These are phyloP conservation scores for Fomitopsis palustris DNA, from an alignment of 1,284 basidiomycete species.

Conservation along the genomic window DNA sequence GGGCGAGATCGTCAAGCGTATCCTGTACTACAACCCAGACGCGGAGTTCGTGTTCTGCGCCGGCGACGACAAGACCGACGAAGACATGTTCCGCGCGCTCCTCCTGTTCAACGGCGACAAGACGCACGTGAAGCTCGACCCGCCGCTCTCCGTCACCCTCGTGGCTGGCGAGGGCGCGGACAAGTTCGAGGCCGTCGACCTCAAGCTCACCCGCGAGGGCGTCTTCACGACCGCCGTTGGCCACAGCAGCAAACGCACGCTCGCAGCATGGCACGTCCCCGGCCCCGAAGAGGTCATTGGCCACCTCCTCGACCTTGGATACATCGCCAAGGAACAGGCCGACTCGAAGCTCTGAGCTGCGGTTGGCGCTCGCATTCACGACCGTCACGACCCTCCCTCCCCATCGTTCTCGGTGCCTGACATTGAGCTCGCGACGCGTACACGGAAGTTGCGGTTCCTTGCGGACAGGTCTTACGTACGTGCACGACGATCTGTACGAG, in stretches of 20 bases:
- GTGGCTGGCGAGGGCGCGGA: conserved; percentile 27
- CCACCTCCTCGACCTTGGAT: conserved; percentile 56
- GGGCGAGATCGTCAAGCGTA: conserved; percentile 95
- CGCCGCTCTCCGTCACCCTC: conserved; percentile 73
- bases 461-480: conserved; percentile 1
- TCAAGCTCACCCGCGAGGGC: conserved; percentile 63
- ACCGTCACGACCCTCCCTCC: conserved; percentile 1
- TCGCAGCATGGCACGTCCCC: conserved; percentile 88
- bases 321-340: conserved; percentile 14
- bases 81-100: conserved; percentile 94
- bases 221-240: conserved; percentile 89
- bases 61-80: conserved; percentile 98
- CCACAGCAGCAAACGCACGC: conserved; percentile 80
- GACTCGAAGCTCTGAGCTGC: conserved; percentile 18
- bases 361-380: background rate
- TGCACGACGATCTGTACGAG: conserved; percentile 4
- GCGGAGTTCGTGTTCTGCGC: conserved; percentile 96
- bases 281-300: conserved; percentile 72
- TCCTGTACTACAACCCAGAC: conserved; percentile 90
- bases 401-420: background rate
- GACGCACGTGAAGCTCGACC: conserved; percentile 54
- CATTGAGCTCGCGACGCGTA: conserved; percentile 2
- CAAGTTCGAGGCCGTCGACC: conserved; percentile 51
- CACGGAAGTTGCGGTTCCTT: background rate
- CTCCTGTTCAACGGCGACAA: conserved; percentile 55